Conservation (phyloP, 208 protist species). For the Leishmania aethiopica region DNA sequence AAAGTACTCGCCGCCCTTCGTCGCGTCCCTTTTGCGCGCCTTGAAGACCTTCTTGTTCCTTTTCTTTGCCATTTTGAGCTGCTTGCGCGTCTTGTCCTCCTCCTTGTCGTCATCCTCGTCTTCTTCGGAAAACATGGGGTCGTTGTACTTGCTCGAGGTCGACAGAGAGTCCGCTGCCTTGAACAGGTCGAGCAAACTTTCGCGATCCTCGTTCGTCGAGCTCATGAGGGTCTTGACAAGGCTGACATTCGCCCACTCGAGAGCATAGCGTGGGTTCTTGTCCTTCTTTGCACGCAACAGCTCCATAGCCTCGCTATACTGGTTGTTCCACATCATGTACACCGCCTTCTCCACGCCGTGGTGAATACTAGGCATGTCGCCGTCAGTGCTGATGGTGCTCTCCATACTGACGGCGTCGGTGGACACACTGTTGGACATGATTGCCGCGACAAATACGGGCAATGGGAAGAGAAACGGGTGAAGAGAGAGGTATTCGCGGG, state of each 20-base stretch:
- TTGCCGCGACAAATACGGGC: not conserved
- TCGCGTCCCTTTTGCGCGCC: conserved; percentile 48
- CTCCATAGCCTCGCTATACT: conserved; percentile 67
- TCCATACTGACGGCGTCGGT: conserved; percentile 28
- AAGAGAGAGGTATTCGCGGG: not conserved
- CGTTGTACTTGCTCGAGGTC: conserved; percentile 69
- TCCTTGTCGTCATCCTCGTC: conserved; percentile 22
- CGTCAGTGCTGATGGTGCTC: conserved; percentile 38
- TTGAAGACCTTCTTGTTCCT: conserved; percentile 67
- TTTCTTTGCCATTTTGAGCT: conserved; percentile 27
- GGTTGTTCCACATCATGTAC: conserved; percentile 84
- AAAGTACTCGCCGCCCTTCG: conserved; percentile 55
- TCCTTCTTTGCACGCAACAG: conserved; percentile 68
- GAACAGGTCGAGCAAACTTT: conserved; percentile 70
- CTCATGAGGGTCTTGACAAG: conserved; percentile 85
- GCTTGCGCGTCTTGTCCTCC: conserved; percentile 15
- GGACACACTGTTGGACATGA: conserved; percentile 18
- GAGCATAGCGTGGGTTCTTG: conserved; percentile 77
- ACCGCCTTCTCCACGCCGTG: conserved; percentile 57
- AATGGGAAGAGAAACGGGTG: not conserved
- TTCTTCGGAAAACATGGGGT: conserved; percentile 64
- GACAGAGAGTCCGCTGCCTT: conserved; percentile 80
- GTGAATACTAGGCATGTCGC: conserved; percentile 46
- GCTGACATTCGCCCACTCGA: conserved; percentile 82
- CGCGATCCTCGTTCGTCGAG: conserved; percentile 78